Evolutionary conservation across 176 grass and related monocot species (phyloP).

Genomic region (Carex cristatella): DNA sequence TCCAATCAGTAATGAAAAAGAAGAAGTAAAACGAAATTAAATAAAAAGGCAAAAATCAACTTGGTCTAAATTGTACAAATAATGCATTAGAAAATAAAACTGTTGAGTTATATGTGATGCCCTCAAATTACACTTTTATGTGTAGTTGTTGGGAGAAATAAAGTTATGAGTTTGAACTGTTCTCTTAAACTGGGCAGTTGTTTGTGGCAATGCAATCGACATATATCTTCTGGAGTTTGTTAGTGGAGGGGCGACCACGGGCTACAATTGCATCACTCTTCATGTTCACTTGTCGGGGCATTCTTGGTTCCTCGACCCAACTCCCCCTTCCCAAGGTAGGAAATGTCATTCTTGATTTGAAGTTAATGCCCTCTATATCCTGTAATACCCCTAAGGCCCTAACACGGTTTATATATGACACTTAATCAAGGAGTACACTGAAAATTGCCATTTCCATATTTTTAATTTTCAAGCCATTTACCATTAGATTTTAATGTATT

Average conservation of each 20-base stretch:
- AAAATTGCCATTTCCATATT: not conserved
- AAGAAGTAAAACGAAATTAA: not conserved
- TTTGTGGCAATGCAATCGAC: slow-evolving; percentile 83
- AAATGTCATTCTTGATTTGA: not conserved
- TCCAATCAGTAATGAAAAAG: not conserved
- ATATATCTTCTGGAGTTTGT: slow-evolving; percentile 89
- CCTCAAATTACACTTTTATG: not conserved
- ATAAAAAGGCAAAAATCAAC: not conserved
- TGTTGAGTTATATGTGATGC: not conserved
- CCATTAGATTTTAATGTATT: not conserved
- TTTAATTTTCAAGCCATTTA: not conserved
- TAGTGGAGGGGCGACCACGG: slow-evolving; percentile 60
- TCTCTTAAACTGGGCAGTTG: slow-evolving; percentile 33
- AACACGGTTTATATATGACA: not conserved
- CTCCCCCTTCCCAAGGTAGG: slow-evolving; percentile 59
- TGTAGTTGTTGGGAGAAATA: not conserved
- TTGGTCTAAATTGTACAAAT: not conserved
- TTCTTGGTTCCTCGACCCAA: slow-evolving; percentile 79
- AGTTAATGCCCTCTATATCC: not conserved
- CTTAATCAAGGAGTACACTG: not conserved
- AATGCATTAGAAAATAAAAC: not conserved
- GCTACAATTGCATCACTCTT: slow-evolving; percentile 67
- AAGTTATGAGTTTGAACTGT: not conserved
- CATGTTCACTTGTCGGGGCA: slow-evolving; percentile 86
- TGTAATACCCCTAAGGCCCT: not conserved